Evolutionary conservation across 2,329 filamentous ascomycete species (phyloP).

Genomic region (Drechslerella dactyloides): DNA sequence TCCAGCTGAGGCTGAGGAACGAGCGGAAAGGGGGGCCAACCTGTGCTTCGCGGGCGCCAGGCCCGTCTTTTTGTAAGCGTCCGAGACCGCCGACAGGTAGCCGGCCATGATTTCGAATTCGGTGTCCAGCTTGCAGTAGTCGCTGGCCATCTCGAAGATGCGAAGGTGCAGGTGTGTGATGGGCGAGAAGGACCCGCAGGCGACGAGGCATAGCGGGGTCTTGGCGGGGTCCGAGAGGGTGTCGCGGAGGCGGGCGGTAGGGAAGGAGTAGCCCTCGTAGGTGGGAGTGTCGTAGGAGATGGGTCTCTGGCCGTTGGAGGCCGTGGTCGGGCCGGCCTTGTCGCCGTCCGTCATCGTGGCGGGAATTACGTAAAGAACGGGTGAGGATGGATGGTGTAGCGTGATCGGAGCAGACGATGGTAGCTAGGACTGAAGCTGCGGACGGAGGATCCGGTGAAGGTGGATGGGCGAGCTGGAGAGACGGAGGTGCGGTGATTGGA

Average conservation of each 20-base stretch:
- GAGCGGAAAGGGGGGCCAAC: constrained; percentile 56
- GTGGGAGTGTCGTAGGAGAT: constrained; percentile 42
- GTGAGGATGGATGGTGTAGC: constrained; percentile 12
- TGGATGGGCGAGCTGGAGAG: not conserved
- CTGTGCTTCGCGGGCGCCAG: constrained; percentile 75
- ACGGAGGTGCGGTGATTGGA: constrained; percentile 1
- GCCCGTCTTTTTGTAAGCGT: constrained; percentile 80
- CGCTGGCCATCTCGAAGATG: constrained; percentile 86
- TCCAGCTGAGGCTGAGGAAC: constrained; percentile 9
- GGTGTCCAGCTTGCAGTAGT: constrained; percentile 76
- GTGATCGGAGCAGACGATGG: not conserved
- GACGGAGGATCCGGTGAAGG: not conserved
- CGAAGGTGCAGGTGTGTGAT: constrained; percentile 78
- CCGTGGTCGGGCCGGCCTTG: constrained; percentile 17
- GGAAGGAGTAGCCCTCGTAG: constrained; percentile 65
- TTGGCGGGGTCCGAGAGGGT: constrained; percentile 65
- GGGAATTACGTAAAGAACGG: constrained; percentile 8
- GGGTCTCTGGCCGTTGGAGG: constrained; percentile 11
- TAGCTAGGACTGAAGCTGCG: not conserved
- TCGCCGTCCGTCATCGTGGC: constrained; percentile 28
- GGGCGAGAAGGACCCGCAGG: constrained; percentile 75
- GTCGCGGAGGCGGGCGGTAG: constrained; percentile 66
- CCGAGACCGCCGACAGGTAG: constrained; percentile 79
- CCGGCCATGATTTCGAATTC: constrained; percentile 82
- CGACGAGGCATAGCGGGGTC: constrained; percentile 71